Evolutionary conservation across 768 basidiomycete genomes (phyloP).

Genomic region (Strobilomyces confusus): DNA sequence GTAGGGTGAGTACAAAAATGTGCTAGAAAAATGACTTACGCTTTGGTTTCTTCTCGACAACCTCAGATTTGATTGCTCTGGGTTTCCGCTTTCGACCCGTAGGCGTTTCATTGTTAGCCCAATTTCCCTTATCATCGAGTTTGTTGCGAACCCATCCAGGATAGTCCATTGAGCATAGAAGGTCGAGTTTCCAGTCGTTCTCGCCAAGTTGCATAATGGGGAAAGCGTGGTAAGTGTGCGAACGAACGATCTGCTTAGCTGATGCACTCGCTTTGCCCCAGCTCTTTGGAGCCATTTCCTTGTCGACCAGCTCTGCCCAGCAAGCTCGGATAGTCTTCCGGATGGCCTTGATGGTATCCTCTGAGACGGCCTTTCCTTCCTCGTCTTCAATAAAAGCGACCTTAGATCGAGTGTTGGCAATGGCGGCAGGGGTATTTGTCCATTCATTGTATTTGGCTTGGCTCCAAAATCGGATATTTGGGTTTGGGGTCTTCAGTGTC

Average conservation of each 20-base stretch:
- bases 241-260: neutral
- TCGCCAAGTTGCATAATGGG: neutral
- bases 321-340: neutral
- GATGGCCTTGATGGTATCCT: neutral
- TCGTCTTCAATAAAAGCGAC: neutral
- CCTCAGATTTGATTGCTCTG: neutral
- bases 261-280: conserved; percentile 5
- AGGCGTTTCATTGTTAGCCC: neutral
- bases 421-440: neutral
- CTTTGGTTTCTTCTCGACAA: neutral
- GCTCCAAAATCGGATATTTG: neutral
- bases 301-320: neutral
- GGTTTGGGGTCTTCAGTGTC: neutral
- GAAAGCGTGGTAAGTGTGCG: neutral
- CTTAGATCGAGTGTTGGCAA: neutral
- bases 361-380: neutral
- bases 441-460: neutral
- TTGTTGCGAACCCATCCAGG: conserved; percentile 2
- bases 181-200: neutral
- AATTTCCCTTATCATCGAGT: neutral
- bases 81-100: neutral
- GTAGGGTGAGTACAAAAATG: too few relatives aligned
- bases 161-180: neutral
- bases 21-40: neutral
- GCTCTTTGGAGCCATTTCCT: neutral